Base-by-base conservation (phyloP, 2,329 filamentous ascomycete species). In the Venturia pyrina region DNA sequence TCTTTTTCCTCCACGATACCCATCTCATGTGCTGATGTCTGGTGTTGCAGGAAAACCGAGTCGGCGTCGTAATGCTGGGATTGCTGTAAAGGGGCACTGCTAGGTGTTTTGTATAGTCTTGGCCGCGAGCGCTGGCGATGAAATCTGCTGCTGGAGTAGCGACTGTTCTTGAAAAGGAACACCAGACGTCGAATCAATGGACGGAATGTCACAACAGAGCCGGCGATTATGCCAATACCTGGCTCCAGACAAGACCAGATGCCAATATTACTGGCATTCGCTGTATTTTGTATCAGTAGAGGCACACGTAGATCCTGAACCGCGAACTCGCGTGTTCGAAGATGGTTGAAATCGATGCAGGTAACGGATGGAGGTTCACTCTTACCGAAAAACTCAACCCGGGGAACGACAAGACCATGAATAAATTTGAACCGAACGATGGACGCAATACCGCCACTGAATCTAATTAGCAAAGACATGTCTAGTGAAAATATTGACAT, bases 221-320 rank as follows among this genome's bases (percentile, higher is more conserved):
- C 63, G 41, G 37, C 34, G 6, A 65, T 32, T 11, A 65, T 65
- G n/a, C 63, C 63, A 7, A 65, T n/a, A 5, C 63, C 63, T 13
- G 63, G 63, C 32, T 65, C 63, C 15, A 65, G 32, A 17, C 44
- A 60, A 2, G 63, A 65, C 63, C 63, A 65, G 37, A 65, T 65
- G 13, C n/a, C 63, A 28, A 65, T 59, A 59, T 59, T 32, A 37
- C 53, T 40, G 32, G 53, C 53, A 4, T 59, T 59, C 19, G 19
- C 53, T 59, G 10, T 34, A 5, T n/a, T 15, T 3, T 10, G 5
- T 3, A 15, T 59, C 8, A 59, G 53, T 15, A 48, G 1, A 53
- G 24, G 48, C 21, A 3, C 21, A 11, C 8, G 1, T 28, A 2
- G 21, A 10, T 15, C 0, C 13, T 15, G 10, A 28, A 53, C 7